Evolutionary conservation across 2,329 filamentous ascomycete species (phyloP), one percentile per base, ranked within the genome.

Genomic region (Fusarium xylarioides): DNA sequence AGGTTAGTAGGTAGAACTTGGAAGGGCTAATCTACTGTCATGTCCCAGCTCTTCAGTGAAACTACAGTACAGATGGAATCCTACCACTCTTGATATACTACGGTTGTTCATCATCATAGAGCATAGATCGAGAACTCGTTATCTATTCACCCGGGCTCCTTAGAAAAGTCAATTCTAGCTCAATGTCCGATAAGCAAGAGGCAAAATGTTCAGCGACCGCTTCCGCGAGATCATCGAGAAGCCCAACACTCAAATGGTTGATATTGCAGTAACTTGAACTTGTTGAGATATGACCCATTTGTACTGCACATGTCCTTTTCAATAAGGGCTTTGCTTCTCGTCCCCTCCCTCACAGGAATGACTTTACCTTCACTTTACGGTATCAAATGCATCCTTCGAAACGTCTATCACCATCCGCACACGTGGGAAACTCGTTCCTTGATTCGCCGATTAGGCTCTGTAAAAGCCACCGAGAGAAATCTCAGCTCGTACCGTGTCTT

Each of bases 381-480:
- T 28, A 47, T 54, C 34, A 58, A 63, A 65, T 49, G 38, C 43
- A 52, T 63, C 43, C 32, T 57, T 60, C 53, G 23, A 64, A 65
- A 47, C 52, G 66, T 59, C 54, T 59, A 59, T 58, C 50, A n/a
- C 38, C 65, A 68, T 68, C 66, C 71, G 76, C 66, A 63, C 74
- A 76, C 72, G 66, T 75, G 74, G 70, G 66, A 70, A 38, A 53
- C 28, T 49, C 50, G 30, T 38, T 34, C n/a, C 37, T 40, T 77
- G 74, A 78, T 78, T 78, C 68, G 74, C 50, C 61, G 38, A 54
- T 35, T 11, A 34, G 53, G 37, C 32, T 26, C 61, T 34, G 49
- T 68, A 50, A 78, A 77, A 75, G 69, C 71, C 67, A 61, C 66
- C 49, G 61, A 63, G 70, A 66, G 62, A 65, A 56, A 34, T 49